Evolutionary conservation across 345 rosid genomes (phyloP).

Genomic region (Eutrema heterophyllum): DNA sequence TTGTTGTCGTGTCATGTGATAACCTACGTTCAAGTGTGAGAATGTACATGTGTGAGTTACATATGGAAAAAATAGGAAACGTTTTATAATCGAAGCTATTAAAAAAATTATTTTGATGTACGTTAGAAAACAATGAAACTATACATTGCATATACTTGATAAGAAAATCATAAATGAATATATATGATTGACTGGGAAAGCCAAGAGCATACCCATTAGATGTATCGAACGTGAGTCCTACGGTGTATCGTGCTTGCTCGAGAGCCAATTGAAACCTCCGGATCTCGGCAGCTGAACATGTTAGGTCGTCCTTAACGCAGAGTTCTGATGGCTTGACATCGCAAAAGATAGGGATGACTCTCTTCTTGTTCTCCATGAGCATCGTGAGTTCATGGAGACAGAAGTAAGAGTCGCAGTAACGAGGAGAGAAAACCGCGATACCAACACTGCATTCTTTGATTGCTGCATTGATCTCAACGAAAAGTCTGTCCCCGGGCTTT

Average conservation of each 20-base stretch:
- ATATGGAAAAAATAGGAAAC: too few relatives aligned
- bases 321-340: slow-evolving; percentile 83
- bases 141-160: not conserved
- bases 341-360: slow-evolving; percentile 71
- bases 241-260: slow-evolving; percentile 67
- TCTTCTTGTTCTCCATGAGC: slow-evolving; percentile 61
- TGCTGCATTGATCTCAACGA: slow-evolving; percentile 48
- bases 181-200: not conserved
- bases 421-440: slow-evolving; percentile 72
- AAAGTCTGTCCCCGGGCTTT: slow-evolving; percentile 73
- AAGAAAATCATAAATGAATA: not conserved
- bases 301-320: slow-evolving; percentile 36
- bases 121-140: not conserved
- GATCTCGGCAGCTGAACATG: slow-evolving; percentile 34
- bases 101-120: not conserved
- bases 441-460: slow-evolving; percentile 54
- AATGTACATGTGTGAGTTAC: too few relatives aligned
- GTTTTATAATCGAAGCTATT: not conserved
- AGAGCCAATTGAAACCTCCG: slow-evolving; percentile 48
- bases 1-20: too few relatives aligned
- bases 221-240: slow-evolving; percentile 81
- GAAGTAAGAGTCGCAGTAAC: slow-evolving; percentile 66
- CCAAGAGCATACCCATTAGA: slow-evolving; percentile 45
- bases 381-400: slow-evolving; percentile 80
- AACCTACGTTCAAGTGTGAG: too few relatives aligned